Conservation (phyloP, 352 stramenopile species). For the Sclerospora graminicola region DNA sequence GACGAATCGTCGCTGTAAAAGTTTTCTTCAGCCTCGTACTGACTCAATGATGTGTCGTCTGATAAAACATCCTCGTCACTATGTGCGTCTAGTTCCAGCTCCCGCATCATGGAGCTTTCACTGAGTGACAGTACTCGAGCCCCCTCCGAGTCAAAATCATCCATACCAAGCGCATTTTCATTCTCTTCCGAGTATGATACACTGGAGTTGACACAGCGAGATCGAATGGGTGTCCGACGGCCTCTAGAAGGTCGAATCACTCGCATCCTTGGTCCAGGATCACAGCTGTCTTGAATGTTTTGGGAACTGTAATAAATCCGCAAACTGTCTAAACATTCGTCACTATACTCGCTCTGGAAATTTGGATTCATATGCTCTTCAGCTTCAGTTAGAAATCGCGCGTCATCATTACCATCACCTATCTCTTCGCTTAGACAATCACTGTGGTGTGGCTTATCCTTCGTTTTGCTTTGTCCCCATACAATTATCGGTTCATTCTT, state of each 20-base stretch:
- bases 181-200: conserved; percentile 6
- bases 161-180: conserved; percentile 3
- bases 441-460: conserved; percentile 2
- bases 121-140: conserved; percentile 20
- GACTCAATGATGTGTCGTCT: conserved; percentile 48
- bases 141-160: conserved; percentile 19
- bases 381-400: conserved; percentile 37
- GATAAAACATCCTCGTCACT: conserved; percentile 27
- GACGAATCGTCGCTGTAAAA: conserved; percentile 76
- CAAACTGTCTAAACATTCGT: conserved; percentile 70
- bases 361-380: conserved; percentile 73
- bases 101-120: conserved; percentile 52
- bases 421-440: conserved; percentile 12
- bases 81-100: conserved; percentile 41
- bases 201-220: conserved; percentile 3
- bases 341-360: conserved; percentile 70
- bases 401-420: conserved; percentile 24
- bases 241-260: conserved; percentile 2
- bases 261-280: conserved; percentile 1
- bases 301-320: conserved; percentile 53
- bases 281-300: conserved; percentile 12
- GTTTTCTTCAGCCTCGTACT: conserved; percentile 75
- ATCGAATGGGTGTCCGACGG: not conserved
- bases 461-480: conserved; percentile 7
- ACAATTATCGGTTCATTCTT: conserved; percentile 5